Percentiles rank a stretch among this genome's conserved stretches.
Evolutionary conservation across 2,329 filamentous ascomycete genomes (phyloP).

Genomic region (Emmonsiellopsis sp.): DNA sequence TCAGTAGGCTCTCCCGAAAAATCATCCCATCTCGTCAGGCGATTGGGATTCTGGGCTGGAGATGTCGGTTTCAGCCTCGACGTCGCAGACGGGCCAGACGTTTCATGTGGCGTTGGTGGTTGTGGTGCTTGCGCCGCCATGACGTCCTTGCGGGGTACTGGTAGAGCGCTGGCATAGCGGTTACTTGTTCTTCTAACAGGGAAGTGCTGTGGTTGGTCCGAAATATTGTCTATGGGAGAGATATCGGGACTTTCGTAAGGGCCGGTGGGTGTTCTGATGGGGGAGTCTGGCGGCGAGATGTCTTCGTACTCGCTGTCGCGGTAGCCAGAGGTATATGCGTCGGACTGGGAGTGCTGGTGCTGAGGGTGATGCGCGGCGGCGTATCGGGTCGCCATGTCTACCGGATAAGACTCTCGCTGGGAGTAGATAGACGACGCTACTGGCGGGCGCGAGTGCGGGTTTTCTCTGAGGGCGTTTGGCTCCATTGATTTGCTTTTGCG

Average conservation of each 20-base stretch:
- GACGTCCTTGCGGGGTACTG: constrained; percentile 18
- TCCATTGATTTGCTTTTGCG: constrained; percentile 11
- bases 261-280: constrained; percentile 17
- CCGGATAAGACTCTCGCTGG: constrained; percentile 34
- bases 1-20: constrained; percentile 57
- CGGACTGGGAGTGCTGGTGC: not conserved
- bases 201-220: constrained; percentile 6
- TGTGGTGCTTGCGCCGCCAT: constrained; percentile 15
- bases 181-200: constrained; percentile 11
- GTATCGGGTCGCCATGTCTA: constrained; percentile 17
- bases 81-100: constrained; percentile 7
- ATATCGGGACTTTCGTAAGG: constrained; percentile 23
- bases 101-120: constrained; percentile 5
- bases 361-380: constrained; percentile 3
- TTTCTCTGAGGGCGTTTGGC: constrained; percentile 11
- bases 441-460: constrained; percentile 23
- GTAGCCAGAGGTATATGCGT: constrained; percentile 3
- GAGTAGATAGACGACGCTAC: constrained; percentile 56
- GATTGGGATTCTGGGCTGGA: constrained; percentile 7
- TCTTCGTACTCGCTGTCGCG: constrained; percentile 21
- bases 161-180: constrained; percentile 20
- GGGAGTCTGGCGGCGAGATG: constrained; percentile 40
- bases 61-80: constrained; percentile 11
- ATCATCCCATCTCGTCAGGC: constrained; percentile 48
- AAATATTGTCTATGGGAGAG: constrained; percentile 31